These are phyloP conservation scores for Acacia acuminata DNA, from an alignment of 306 rosid species.

Conservation along the genomic window DNA sequence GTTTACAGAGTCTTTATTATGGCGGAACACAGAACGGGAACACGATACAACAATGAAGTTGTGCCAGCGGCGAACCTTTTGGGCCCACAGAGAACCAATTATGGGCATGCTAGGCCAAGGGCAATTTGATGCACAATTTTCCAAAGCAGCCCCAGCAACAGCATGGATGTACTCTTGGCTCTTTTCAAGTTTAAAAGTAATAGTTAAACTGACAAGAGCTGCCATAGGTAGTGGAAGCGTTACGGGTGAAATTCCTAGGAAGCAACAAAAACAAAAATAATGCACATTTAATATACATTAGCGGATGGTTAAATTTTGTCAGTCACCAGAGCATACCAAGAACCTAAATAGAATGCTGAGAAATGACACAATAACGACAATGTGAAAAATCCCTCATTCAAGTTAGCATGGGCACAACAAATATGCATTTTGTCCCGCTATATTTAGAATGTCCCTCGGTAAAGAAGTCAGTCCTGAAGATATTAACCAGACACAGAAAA, in stretches of 20 bases:
- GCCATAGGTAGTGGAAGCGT: constrained; percentile 86
- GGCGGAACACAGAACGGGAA: constrained; percentile 67
- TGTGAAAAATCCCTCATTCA: constrained; percentile 17
- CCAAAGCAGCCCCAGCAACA: constrained; percentile 75
- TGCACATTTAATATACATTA: constrained; percentile 27
- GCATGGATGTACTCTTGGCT: constrained; percentile 63
- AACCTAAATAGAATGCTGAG: constrained; percentile 12
- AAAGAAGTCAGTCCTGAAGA: background rate
- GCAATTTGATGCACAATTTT: constrained; percentile 68
- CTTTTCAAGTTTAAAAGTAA: constrained; percentile 80
- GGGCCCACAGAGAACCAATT: constrained; percentile 77
- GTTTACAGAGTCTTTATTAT: constrained; percentile 59
- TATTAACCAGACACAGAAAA: background rate
- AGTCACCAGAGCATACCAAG: constrained; percentile 10
- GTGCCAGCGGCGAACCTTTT: constrained; percentile 86
- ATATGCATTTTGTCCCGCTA: background rate
- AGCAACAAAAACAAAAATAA: constrained; percentile 35
- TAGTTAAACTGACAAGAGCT: constrained; percentile 81
- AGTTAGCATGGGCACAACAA: background rate
- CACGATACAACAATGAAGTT: constrained; percentile 70
- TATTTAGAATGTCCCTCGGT: background rate
- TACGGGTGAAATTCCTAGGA: constrained; percentile 52
- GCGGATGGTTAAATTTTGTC: constrained; percentile 21
- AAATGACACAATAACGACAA: constrained; percentile 9
- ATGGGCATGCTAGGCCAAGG: constrained; percentile 81